phyloP scores from a whole-genome alignment of 2,329 filamentous ascomycete genomes.

The Myriosclerotinia curreyana region DNA sequence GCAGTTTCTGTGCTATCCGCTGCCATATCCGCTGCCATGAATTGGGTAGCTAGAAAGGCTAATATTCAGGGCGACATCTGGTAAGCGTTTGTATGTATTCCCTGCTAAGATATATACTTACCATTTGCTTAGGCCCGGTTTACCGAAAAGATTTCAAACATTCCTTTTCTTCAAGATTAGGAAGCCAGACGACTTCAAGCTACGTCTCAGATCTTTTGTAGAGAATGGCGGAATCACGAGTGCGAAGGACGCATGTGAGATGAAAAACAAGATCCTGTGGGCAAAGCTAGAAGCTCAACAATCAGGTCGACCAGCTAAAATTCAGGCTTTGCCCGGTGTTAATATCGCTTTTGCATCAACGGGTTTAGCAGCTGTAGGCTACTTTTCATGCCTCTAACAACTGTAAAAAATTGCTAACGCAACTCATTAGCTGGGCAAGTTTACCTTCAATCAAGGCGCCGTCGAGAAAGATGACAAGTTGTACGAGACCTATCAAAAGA shows the following conservation, averaged over 20 bases:
- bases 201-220: background rate
- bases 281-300: background rate
- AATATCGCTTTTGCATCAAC: constrained; percentile 3
- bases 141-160: constrained; percentile 4
- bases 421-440: background rate
- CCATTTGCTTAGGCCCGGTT: background rate
- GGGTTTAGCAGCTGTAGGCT: constrained; percentile 9
- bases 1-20: background rate
- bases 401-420: background rate
- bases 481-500: background rate
- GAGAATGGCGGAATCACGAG: background rate
- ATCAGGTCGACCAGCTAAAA: background rate
- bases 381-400: background rate
- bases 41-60: constrained; percentile 5
- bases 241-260: constrained; percentile 8
- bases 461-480: background rate
- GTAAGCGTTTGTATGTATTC: background rate
- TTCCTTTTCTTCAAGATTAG: constrained; percentile 14
- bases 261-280: background rate
- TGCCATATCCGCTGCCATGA: background rate
- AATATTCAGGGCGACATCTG: constrained; percentile 16
- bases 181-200: constrained; percentile 8
- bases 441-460: background rate
- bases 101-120: background rate
- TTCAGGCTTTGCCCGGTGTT: constrained; percentile 5